Conservation (phyloP, 2,329 filamentous ascomycete species). For the Cladorrhinum sp. region DNA sequence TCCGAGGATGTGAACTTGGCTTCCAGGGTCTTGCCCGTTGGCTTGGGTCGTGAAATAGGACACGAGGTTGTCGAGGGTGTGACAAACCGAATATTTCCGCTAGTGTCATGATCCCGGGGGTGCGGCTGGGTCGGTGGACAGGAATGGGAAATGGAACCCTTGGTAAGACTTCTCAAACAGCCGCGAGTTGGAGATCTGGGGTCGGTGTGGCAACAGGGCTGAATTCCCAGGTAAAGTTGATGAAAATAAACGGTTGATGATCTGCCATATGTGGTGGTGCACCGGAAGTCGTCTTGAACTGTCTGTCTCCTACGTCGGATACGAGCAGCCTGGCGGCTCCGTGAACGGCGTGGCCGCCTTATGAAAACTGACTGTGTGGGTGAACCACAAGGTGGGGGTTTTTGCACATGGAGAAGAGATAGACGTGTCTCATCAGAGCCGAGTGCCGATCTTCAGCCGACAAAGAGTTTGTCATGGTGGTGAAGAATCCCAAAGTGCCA, state of each 20-base stretch:
- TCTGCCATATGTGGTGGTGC: neutral
- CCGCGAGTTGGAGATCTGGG: neutral
- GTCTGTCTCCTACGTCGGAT: neutral
- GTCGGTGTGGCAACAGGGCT: slow-evolving; percentile 9
- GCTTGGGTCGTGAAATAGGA: slow-evolving; percentile 15
- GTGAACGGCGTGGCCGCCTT: neutral
- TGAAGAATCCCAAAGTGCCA: slow-evolving; percentile 9
- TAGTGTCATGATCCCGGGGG: slow-evolving; percentile 1
- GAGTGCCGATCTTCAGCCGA: slow-evolving; percentile 20
- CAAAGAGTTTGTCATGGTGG: slow-evolving; percentile 2
- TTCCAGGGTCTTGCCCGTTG: slow-evolving; percentile 3
- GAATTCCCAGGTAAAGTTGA: neutral
- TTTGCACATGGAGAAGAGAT: slow-evolving; percentile 7
- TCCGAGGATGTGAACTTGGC: neutral
- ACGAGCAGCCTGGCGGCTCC: neutral
- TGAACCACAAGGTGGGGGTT: slow-evolving; percentile 1
- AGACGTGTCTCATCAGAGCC: slow-evolving; percentile 10
- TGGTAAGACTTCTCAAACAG: neutral
- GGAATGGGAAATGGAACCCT: neutral
- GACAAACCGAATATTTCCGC: slow-evolving; percentile 18
- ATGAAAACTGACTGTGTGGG: neutral
- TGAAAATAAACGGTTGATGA: neutral
- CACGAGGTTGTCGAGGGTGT: neutral
- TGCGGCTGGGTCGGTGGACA: slow-evolving; percentile 6
- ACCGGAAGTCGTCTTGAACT: neutral